These are phyloP conservation scores for Alloascoidea hylecoeti DNA, from an alignment of 805 yeast genomes.

Conservation along the genomic window DNA sequence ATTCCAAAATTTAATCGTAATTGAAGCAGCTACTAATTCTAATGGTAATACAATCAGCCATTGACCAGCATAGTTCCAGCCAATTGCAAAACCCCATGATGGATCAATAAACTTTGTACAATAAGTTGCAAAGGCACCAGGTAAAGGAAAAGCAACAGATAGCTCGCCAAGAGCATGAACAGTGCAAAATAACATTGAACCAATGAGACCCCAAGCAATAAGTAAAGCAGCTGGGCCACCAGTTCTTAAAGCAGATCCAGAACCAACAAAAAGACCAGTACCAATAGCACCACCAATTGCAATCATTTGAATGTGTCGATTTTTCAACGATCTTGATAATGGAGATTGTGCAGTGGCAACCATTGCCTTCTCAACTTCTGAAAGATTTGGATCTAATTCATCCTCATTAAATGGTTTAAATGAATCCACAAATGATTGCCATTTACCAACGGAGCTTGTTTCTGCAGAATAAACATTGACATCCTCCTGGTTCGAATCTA, in stretches of 20 bases:
- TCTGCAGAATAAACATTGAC: too few relatives aligned
- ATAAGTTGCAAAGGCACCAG: conserved; percentile 32
- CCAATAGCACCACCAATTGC: conserved; percentile 46
- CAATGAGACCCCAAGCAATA: conserved; percentile 36
- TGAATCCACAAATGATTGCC: conserved; percentile 28
- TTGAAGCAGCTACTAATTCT: conserved; percentile 33
- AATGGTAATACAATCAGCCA: conserved; percentile 35
- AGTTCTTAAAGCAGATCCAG: conserved; percentile 28
- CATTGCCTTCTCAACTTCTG: conserved; percentile 23
- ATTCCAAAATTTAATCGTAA: conserved; percentile 30
- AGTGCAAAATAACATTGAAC: conserved; percentile 38
- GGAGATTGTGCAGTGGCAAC: conserved; percentile 21
- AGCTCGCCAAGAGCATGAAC: conserved; percentile 42
- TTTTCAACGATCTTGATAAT: conserved; percentile 22
- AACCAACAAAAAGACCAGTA: conserved; percentile 44
- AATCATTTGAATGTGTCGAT: conserved; percentile 41
- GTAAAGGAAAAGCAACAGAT: conserved; percentile 36
- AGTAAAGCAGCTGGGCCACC: conserved; percentile 42
- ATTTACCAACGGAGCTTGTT: too few relatives aligned
- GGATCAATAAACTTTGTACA: conserved; percentile 35
- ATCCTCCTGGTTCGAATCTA: too few relatives aligned
- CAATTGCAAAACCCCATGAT: conserved; percentile 37
- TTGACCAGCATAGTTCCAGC: conserved; percentile 38
- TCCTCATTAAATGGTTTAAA: conserved; percentile 23
- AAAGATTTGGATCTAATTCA: conserved; percentile 19